Evolutionary conservation across 148 eudicot species (phyloP).

Genomic region (Persicaria maculosa): DNA sequence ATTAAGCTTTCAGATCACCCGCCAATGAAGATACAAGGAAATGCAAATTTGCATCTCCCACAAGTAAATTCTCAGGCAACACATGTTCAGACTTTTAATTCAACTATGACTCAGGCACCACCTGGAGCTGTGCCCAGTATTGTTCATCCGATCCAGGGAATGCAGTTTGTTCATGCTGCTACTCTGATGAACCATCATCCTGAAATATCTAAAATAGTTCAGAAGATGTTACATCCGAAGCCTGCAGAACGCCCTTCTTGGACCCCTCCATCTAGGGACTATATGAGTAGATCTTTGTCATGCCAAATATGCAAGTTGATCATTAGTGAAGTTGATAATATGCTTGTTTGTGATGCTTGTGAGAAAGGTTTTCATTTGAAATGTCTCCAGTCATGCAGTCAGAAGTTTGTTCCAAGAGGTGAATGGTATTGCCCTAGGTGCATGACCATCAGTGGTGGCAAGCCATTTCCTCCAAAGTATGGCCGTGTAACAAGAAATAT

Average conservation of each 20-base stretch:
- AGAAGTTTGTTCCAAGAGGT: constrained; percentile 62
- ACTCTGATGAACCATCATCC: constrained; percentile 41
- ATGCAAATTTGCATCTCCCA: constrained; percentile 26
- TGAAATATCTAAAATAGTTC: constrained; percentile 69
- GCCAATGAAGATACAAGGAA: constrained; percentile 35
- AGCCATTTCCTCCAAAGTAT: constrained; percentile 88
- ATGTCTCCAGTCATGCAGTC: constrained; percentile 60
- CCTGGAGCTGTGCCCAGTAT: constrained; percentile 27
- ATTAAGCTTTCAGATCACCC: constrained; percentile 33
- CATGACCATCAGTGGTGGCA: constrained; percentile 60
- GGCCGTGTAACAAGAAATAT: constrained; percentile 90
- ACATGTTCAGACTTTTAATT: constrained; percentile 30
- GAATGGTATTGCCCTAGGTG: constrained; percentile 97
- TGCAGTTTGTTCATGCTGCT: constrained; percentile 37
- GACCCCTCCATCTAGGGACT: constrained; percentile 87
- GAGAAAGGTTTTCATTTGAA: constrained; percentile 84
- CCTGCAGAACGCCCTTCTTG: constrained; percentile 43
- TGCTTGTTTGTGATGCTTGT: constrained; percentile 91
- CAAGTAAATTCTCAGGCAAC: constrained; percentile 33
- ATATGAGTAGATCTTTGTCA: constrained; percentile 66
- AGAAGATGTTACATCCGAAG: constrained; percentile 53
- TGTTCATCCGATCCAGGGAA: constrained; percentile 43
- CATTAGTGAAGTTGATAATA: constrained; percentile 58
- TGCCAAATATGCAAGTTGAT: constrained; percentile 72
- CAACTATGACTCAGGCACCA: constrained; percentile 30